These are phyloP conservation scores for Trametes elegans DNA, from an alignment of 768 basidiomycete species.

Conservation along the genomic window DNA sequence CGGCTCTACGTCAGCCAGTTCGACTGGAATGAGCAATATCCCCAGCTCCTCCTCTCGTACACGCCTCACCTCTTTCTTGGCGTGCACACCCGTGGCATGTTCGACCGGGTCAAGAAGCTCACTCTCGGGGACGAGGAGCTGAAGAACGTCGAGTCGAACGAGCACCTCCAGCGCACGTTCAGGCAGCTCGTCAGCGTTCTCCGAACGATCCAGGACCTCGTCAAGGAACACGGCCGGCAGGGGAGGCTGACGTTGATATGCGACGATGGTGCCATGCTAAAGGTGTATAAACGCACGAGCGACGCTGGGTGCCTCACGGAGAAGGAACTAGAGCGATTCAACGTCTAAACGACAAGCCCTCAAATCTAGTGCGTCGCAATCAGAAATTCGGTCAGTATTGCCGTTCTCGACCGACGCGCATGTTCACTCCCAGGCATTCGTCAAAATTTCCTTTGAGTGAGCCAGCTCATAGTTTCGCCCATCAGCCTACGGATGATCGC, in stretches of 20 bases:
- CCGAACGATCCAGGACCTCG: constrained; percentile 43
- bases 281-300: constrained; percentile 48
- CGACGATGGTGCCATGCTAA: constrained; percentile 37
- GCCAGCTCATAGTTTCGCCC: too few relatives aligned
- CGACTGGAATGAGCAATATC: constrained; percentile 59
- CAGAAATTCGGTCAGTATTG: too few relatives aligned
- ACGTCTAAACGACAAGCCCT: not conserved
- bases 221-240: constrained; percentile 49
- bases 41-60: constrained; percentile 70
- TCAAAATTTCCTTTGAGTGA: too few relatives aligned
- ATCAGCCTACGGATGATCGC: too few relatives aligned
- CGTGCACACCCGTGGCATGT: constrained; percentile 53
- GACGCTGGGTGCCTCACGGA: constrained; percentile 46
- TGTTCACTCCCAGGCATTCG: too few relatives aligned
- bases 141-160: constrained; percentile 23
- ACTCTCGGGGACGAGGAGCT: constrained; percentile 25
- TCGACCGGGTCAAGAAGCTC: constrained; percentile 48
- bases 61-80: constrained; percentile 60
- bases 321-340: constrained; percentile 34
- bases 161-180: constrained; percentile 28
- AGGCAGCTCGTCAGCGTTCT: constrained; percentile 31
- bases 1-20: constrained; percentile 10
- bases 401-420: too few relatives aligned
- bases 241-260: constrained; percentile 58
- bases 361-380: not conserved